Conservation (phyloP, 2,329 filamentous ascomycete species). For the Alternaria rosae region DNA sequence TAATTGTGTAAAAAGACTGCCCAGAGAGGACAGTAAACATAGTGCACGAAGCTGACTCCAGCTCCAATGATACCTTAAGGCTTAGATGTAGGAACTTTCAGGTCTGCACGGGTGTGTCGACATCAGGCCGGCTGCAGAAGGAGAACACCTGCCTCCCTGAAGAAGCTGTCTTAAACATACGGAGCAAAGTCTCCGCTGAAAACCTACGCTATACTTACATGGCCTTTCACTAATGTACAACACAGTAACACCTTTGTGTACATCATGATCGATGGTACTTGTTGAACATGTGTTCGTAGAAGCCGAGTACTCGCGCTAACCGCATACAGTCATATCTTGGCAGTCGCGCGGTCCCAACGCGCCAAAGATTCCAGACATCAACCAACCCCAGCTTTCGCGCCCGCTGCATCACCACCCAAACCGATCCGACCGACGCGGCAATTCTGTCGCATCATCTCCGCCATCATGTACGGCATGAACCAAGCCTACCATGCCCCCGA, state of each 20-base stretch:
- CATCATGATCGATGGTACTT: background rate
- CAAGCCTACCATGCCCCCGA: constrained; percentile 43
- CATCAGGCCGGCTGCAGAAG: background rate
- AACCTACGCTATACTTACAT: background rate
- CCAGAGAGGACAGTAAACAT: too few species aligned
- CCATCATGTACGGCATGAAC: constrained; percentile 46
- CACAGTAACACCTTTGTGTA: background rate
- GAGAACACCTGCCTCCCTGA: background rate
- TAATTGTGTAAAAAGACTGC: too few species aligned
- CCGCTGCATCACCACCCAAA: constrained; percentile 18
- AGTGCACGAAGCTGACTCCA: background rate
- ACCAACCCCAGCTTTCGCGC: constrained; percentile 32
- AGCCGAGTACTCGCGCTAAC: background rate
- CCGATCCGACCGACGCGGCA: constrained; percentile 25
- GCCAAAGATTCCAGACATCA: constrained; percentile 28
- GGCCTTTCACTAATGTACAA: background rate
- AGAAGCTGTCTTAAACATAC: background rate
- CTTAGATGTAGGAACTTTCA: background rate
- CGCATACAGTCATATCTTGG: constrained; percentile 4
- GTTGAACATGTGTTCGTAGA: background rate
- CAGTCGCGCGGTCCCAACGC: constrained; percentile 25
- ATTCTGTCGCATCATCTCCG: constrained; percentile 33
- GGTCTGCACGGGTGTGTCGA: background rate
- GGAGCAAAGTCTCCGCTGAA: background rate
- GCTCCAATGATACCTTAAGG: background rate